Evolutionary conservation across 208 protist species (phyloP).

Genomic region (Wallacemonas collosoma): DNA sequence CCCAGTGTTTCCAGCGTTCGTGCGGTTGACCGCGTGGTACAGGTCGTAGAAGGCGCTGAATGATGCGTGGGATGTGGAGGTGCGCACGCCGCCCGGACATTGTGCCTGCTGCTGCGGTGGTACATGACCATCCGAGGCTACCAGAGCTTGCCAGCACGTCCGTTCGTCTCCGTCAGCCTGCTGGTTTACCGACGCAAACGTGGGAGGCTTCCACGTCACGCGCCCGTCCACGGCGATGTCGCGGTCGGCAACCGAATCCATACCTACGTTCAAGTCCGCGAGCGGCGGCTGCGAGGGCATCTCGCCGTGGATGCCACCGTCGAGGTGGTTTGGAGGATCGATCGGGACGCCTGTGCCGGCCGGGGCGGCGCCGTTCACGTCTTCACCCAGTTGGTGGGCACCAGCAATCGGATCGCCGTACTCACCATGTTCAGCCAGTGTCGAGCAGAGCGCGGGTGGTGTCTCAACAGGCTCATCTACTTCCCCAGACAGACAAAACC

Average conservation of each 20-base stretch:
- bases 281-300: too few relatives aligned
- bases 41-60: slow-evolving; percentile 16
- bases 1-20: not conserved
- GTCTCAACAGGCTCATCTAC: not conserved
- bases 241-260: too few relatives aligned
- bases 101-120: not conserved
- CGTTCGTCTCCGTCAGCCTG: not conserved
- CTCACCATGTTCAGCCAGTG: not conserved
- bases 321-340: too few relatives aligned
- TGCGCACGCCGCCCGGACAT: not conserved
- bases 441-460: slow-evolving; percentile 5
- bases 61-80: not conserved
- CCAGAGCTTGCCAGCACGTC: not conserved
- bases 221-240: not conserved
- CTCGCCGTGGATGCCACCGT: too few relatives aligned
- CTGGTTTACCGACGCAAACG: not conserved
- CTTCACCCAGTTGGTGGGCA: too few relatives aligned
- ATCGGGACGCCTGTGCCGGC: too few relatives aligned
- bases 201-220: not conserved
- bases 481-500: not conserved
- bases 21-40: slow-evolving; percentile 15
- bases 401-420: not conserved
- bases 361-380: too few relatives aligned
- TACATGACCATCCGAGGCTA: not conserved
- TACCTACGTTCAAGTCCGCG: too few relatives aligned